Percentiles rank a stretch among this genome's conserved stretches.
Evolutionary conservation across 129 eudicot species (phyloP).

Genomic region (Scalesia atractyloides): DNA sequence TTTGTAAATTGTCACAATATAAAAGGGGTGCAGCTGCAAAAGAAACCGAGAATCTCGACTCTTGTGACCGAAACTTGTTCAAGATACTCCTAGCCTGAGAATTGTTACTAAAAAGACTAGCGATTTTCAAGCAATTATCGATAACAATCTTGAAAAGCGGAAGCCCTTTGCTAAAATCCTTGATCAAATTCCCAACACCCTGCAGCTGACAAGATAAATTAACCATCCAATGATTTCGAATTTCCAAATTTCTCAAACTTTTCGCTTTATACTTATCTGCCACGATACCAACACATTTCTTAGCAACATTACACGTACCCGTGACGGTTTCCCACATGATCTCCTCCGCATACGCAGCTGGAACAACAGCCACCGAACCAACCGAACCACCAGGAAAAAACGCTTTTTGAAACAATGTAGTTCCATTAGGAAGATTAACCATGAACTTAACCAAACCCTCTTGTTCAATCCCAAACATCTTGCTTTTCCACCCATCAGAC

Average conservation of each 20-base stretch:
- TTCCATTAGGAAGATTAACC: slow-evolving; percentile 87
- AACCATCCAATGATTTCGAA: slow-evolving; percentile 77
- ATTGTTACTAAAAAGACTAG: slow-evolving; percentile 51
- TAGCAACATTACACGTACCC: slow-evolving; percentile 49
- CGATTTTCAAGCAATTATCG: slow-evolving; percentile 60
- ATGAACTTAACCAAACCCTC: slow-evolving; percentile 58
- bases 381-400: slow-evolving; percentile 33
- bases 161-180: slow-evolving; percentile 75
- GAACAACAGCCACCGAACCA: slow-evolving; percentile 38
- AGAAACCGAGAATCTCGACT: slow-evolving; percentile 43
- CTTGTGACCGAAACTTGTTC: slow-evolving; percentile 53
- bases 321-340: slow-evolving; percentile 65
- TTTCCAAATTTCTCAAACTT: slow-evolving; percentile 66
- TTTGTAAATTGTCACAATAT: slow-evolving; percentile 40
- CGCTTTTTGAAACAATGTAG: slow-evolving; percentile 59
- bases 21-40: slow-evolving; percentile 54
- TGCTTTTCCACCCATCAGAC: slow-evolving; percentile 66
- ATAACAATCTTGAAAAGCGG: slow-evolving; percentile 60
- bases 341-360: slow-evolving; percentile 67
- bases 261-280: slow-evolving; percentile 72
- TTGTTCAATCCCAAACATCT: slow-evolving; percentile 35
- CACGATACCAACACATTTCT: slow-evolving; percentile 74
- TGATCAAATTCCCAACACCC: slow-evolving; percentile 58
- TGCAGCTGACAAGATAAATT: slow-evolving; percentile 75
- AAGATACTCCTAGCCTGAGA: slow-evolving; percentile 62